These are phyloP conservation scores for Pogostemon cablin DNA, from an alignment of 257 asterid genomes.

Conservation along the genomic window DNA sequence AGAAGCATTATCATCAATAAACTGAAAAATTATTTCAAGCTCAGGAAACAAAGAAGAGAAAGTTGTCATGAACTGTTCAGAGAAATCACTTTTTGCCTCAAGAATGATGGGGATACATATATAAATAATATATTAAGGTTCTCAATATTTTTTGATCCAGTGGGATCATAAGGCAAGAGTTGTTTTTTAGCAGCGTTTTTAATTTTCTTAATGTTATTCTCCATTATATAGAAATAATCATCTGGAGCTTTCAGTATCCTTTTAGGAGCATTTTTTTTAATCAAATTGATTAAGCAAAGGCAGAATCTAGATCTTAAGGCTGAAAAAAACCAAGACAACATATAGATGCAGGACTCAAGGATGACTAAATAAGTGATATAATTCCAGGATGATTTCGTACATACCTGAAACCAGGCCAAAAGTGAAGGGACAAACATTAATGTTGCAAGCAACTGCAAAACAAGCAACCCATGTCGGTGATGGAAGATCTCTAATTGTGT, in stretches of 20 bases:
- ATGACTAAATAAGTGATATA: slow-evolving; percentile 3
- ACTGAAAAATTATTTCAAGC: slow-evolving; percentile 10
- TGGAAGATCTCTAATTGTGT: slow-evolving; percentile 85
- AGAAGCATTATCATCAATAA: slow-evolving; percentile 20
- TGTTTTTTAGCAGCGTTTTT: not conserved
- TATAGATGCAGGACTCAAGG: slow-evolving; percentile 10
- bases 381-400: slow-evolving; percentile 17
- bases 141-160: too few species aligned
- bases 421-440: slow-evolving; percentile 86
- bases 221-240: not conserved
- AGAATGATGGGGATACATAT: too few species aligned
- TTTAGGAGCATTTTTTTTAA: too few species aligned
- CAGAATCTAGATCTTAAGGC: too few species aligned
- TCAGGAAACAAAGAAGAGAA: not conserved
- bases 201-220: not conserved
- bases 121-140: too few species aligned
- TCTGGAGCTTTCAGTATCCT: not conserved
- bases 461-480: slow-evolving; percentile 84
- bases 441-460: slow-evolving; percentile 77
- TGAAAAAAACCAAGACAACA: not conserved
- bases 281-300: too few species aligned
- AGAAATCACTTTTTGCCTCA: too few species aligned
- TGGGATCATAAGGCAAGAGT: too few species aligned
- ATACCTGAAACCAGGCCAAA: slow-evolving; percentile 92
- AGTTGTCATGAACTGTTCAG: too few species aligned